Evolutionary conservation across 768 basidiomycete genomes (phyloP), one percentile per base, ranked within the genome.

Genomic region (Hygrophorus pudorinus): DNA sequence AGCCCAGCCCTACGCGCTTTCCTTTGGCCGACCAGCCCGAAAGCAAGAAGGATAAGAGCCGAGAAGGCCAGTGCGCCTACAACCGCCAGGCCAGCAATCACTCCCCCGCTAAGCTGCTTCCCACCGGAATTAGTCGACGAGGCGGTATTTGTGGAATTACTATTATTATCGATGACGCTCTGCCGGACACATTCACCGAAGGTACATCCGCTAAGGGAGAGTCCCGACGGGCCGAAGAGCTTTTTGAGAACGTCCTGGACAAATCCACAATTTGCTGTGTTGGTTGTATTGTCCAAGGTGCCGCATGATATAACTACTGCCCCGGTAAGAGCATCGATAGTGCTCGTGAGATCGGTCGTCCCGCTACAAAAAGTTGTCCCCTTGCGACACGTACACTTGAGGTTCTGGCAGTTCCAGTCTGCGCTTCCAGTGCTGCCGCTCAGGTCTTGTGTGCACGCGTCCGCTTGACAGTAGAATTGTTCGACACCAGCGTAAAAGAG

Each of bases 111-210:
- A 7, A 96, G 74, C 13, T 72, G 62, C 28, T 67, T 66, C 3
- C 67, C 65, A 10, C 64, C 56, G 0, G 52, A 49, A 0, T 45
- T 48, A n/a, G 50, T 52, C 11, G 56, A 37, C 13, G 66, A 45
- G 2, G 61, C 52, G 5, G 53, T 41, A 2, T 63, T 65, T 1
- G 67, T 3, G 7, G 24, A 60, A 40, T 61, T 65, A 6, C 62
- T 65, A 24, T 65, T 56, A 34, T 59, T 65, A 56, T 91, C 82
- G 44, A 96, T 79, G 30, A 85, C 79, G 46, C 70, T 73, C 58
- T 94, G 90, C 2, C 73, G 65, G 12, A 96, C 80, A 60, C 93
- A 96, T 63, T 97, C 93, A 18, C 93, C 93, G 52, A 84, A 93
- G 0, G 65, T 67, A 60, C 93, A 97, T 0, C 73, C 76, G 42